phyloP scores from a whole-genome alignment of 495 filamentous ascomycete species.

The Penicillium egyptiacum region DNA sequence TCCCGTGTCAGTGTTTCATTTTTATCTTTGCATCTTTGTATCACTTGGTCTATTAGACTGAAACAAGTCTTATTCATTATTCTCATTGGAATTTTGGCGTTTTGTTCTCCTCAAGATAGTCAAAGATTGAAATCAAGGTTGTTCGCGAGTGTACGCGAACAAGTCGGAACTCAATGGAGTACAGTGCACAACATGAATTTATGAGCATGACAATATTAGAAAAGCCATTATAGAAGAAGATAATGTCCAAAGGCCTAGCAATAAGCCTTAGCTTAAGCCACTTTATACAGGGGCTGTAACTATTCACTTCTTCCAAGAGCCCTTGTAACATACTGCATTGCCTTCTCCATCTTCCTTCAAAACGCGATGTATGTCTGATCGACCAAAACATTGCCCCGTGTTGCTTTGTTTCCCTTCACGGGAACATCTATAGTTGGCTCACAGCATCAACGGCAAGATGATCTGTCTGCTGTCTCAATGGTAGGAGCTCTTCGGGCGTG shows the following conservation, averaged over 20 bases:
- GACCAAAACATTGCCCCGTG: no score
- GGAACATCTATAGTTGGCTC: no score
- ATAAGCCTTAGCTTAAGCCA: no score
- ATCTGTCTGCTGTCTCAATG: no score
- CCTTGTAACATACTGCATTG: conserved; percentile 55
- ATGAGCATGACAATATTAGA: no score
- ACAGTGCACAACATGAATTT: background rate
- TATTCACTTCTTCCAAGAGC: conserved; percentile 68
- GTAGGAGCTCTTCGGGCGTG: no score
- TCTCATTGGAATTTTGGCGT: background rate
- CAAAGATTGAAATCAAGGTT: background rate
- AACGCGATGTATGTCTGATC: conserved; percentile 50
- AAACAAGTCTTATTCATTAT: background rate
- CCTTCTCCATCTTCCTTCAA: conserved; percentile 60
- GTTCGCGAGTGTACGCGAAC: background rate
- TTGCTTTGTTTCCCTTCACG: no score
- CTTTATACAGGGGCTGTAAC: conserved; percentile 53
- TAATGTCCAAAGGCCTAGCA: no score
- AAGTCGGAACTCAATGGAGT: background rate
- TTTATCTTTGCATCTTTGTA: background rate
- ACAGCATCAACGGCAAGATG: no score
- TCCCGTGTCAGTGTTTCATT: background rate
- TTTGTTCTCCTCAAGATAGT: background rate
- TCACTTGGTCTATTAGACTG: background rate
- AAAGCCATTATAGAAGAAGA: no score